These are phyloP conservation scores for Wickerhamiella vanderwaltii DNA, from an alignment of 805 yeast species.

Conservation along the genomic window DNA sequence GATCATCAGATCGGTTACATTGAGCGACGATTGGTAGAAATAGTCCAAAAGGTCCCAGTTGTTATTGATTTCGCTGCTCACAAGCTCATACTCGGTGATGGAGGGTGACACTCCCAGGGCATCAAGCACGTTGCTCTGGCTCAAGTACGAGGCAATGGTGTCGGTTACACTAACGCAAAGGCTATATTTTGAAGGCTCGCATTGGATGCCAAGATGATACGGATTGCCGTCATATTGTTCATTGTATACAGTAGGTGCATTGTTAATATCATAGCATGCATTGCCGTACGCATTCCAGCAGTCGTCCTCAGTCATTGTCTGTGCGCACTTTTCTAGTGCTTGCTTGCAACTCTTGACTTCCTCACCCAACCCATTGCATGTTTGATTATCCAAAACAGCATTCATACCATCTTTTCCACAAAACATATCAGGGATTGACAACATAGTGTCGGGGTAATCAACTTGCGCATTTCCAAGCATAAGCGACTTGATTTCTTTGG, in stretches of 20 bases:
- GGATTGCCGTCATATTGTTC: slow-evolving; percentile 72
- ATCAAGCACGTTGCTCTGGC: slow-evolving; percentile 49
- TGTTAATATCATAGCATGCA: slow-evolving; percentile 40
- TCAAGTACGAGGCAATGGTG: slow-evolving; percentile 56
- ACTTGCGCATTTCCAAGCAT: slow-evolving; percentile 90
- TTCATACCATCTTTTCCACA: slow-evolving; percentile 76
- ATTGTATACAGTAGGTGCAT: slow-evolving; percentile 39
- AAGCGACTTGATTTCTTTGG: slow-evolving; percentile 59
- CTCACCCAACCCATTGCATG: slow-evolving; percentile 12
- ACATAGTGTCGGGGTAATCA: slow-evolving; percentile 63
- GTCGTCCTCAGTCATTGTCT: slow-evolving; percentile 9
- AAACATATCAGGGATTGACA: slow-evolving; percentile 82
- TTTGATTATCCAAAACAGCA: slow-evolving; percentile 9
- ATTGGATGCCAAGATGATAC: slow-evolving; percentile 62
- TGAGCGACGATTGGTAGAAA: slow-evolving; percentile 43
- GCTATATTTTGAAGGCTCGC: slow-evolving; percentile 23
- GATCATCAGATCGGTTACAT: slow-evolving; percentile 57
- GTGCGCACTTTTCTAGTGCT: slow-evolving; percentile 14
- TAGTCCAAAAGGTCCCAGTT: slow-evolving; percentile 61
- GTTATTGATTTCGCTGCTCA: slow-evolving; percentile 66
- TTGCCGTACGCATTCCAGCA: slow-evolving; percentile 56
- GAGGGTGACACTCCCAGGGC: slow-evolving; percentile 60
- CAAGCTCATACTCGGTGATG: slow-evolving; percentile 50
- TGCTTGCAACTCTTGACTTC: slow-evolving; percentile 11
- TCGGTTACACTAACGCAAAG: slow-evolving; percentile 50